Percentiles rank a stretch among this genome's conserved stretches.
Conservation (phyloP, 2,329 filamentous ascomycete species). For the Pseudogymnoascus pannorum region DNA sequence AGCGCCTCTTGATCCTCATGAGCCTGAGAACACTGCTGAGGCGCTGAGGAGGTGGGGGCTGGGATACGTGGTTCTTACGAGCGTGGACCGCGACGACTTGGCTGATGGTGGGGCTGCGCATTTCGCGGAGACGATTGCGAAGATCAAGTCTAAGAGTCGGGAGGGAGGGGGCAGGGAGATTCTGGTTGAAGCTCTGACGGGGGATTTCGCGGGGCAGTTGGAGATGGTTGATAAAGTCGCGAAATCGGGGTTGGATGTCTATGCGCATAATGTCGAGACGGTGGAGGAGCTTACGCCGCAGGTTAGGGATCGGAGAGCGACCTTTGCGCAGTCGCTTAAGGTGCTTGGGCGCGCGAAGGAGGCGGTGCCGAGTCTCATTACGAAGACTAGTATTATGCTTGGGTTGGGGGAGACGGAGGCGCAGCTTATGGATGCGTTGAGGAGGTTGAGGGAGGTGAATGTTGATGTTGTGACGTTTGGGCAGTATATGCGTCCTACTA, state of each 20-base stretch:
- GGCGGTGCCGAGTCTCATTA: constrained; percentile 69
- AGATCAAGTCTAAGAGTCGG: constrained; percentile 70
- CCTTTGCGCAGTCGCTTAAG: constrained; percentile 74
- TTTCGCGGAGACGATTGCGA: constrained; percentile 88
- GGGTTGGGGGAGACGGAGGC: constrained; percentile 88
- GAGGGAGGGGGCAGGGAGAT: constrained; percentile 32
- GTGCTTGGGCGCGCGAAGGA: constrained; percentile 79
- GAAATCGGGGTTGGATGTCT: constrained; percentile 84
- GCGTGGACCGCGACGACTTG: constrained; percentile 88
- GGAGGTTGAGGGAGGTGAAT: constrained; percentile 64
- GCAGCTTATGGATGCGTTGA: constrained; percentile 72
- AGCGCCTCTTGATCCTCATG: constrained; percentile 81
- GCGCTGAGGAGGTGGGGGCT: constrained; percentile 87
- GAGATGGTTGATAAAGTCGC: constrained; percentile 85
- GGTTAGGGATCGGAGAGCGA: constrained; percentile 83
- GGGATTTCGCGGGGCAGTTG: constrained; percentile 77
- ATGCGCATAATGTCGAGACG: constrained; percentile 95
- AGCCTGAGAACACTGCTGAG: constrained; percentile 94
- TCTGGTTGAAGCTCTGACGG: constrained; percentile 77
- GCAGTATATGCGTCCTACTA: constrained; percentile 99
- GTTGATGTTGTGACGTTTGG: constrained; percentile 97
- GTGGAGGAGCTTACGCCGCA: constrained; percentile 83
- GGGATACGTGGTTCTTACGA: constrained; percentile 91
- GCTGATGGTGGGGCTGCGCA: constrained; percentile 81
- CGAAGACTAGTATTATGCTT: constrained; percentile 98